Conservation (phyloP, 176 grass and related monocot species). For the Oryza coarctata region DNA sequence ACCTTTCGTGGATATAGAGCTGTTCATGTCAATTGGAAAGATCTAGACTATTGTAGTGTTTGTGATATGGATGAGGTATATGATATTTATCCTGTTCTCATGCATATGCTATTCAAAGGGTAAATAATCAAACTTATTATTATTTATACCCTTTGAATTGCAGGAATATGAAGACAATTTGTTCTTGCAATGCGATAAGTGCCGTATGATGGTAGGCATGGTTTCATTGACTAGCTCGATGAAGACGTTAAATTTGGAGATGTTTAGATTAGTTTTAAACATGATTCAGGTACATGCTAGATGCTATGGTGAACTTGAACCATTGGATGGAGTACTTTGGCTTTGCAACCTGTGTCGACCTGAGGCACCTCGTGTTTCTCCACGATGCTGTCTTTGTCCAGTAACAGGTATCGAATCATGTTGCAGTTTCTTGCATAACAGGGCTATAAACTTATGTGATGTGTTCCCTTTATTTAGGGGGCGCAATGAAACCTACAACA, state of each 20-base stretch:
- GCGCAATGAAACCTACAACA: conserved; percentile 98
- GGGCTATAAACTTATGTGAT: conserved; percentile 42
- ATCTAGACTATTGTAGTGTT: conserved; percentile 91
- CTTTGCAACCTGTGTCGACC: conserved; percentile 96
- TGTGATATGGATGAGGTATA: conserved; percentile 99
- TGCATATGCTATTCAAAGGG: not conserved
- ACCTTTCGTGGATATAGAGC: conserved; percentile 81
- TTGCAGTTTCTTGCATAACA: not conserved
- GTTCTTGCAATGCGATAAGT: conserved; percentile 98
- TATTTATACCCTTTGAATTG: conserved; percentile 39
- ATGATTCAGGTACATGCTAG: conserved; percentile 86
- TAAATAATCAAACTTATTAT: conserved; percentile 30
- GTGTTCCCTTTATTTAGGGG: conserved; percentile 53
- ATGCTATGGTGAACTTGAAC: conserved; percentile 95
- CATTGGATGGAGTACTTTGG: conserved; percentile 87
- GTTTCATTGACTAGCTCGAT: conserved; percentile 26
- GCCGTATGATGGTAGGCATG: conserved; percentile 88
- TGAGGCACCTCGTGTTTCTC: conserved; percentile 73
- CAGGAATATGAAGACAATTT: conserved; percentile 99
- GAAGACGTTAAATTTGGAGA: conserved; percentile 22
- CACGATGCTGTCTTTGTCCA: conserved; percentile 93
- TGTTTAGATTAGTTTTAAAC: conserved; percentile 31
- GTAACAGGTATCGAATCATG: conserved; percentile 63
- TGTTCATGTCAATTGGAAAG: conserved; percentile 97
- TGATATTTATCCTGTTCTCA: conserved; percentile 22